Evolutionary conservation across 2,329 filamentous ascomycete species (phyloP).

Genomic region (Epichloe typhina): DNA sequence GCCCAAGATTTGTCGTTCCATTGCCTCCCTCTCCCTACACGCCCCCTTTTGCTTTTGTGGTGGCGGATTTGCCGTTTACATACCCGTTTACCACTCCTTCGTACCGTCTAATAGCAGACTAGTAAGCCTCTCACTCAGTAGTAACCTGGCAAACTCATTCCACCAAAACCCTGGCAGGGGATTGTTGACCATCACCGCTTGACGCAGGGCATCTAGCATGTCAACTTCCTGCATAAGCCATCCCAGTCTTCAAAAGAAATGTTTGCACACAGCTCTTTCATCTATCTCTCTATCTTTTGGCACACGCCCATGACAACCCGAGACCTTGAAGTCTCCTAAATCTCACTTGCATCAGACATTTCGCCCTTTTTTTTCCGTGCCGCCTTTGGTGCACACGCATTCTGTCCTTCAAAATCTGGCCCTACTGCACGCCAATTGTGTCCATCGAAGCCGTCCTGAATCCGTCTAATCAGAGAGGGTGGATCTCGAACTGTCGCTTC

Average conservation of each 20-base stretch:
- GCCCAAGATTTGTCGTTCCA: neutral
- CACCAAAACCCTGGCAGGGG: neutral
- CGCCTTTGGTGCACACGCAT: conserved; percentile 1
- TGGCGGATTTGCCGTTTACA: conserved; percentile 3
- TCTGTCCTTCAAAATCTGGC: conserved; percentile 7
- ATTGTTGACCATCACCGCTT: conserved; percentile 4
- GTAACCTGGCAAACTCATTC: conserved; percentile 1
- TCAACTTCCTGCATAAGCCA: conserved; percentile 18
- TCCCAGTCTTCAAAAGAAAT: conserved; percentile 21
- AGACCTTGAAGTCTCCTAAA: conserved; percentile 18
- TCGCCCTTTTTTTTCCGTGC: conserved; percentile 8
- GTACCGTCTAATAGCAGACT: neutral
- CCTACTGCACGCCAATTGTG: conserved; percentile 8
- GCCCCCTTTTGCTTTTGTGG: conserved; percentile 4
- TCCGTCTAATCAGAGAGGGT: conserved; percentile 4
- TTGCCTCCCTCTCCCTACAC: neutral
- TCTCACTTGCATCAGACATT: conserved; percentile 12
- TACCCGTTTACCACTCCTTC: neutral
- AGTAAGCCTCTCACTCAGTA: neutral
- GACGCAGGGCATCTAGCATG: conserved; percentile 4
- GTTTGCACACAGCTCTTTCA: conserved; percentile 15
- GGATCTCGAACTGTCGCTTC: neutral
- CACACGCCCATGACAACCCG: conserved; percentile 13
- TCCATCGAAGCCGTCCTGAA: conserved; percentile 9
- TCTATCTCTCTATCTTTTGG: conserved; percentile 12